These are phyloP conservation scores for Tephrocybe sp. DNA, from an alignment of 768 basidiomycete species.

Conservation along the genomic window DNA sequence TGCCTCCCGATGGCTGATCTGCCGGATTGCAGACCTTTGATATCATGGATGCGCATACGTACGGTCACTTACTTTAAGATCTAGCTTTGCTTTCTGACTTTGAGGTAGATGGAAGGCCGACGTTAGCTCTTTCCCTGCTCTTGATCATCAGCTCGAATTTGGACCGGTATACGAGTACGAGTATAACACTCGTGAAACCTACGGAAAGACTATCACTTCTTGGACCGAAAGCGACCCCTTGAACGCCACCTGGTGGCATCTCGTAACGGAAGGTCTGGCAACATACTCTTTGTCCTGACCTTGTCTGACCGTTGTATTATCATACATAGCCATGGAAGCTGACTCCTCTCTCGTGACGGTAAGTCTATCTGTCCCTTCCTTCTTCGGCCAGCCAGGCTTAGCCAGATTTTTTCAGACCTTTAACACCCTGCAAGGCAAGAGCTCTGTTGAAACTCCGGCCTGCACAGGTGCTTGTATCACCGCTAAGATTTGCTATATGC, in stretches of 20 bases:
- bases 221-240: conserved; percentile 67
- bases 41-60: conserved; percentile 77
- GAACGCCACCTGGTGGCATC: conserved; percentile 84
- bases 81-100: neutral
- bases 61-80: conserved; percentile 23
- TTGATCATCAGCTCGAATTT: conserved; percentile 51
- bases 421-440: conserved; percentile 71
- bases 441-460: conserved; percentile 46
- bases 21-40: conserved; percentile 59
- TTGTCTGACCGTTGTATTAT: neutral
- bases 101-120: conserved; percentile 57
- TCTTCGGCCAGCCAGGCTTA: neutral
- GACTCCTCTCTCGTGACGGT: conserved; percentile 60
- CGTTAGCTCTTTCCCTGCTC: conserved; percentile 53
- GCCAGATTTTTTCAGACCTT: conserved; percentile 43
- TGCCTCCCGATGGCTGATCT: neutral
- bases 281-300: neutral
- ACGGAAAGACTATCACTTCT: conserved; percentile 51
- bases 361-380: conserved; percentile 16
- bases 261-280: conserved; percentile 60
- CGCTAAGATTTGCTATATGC: conserved; percentile 76
- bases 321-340: conserved; percentile 55
- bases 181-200: conserved; percentile 68
- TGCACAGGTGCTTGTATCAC: conserved; percentile 61
- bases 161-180: conserved; percentile 67